Evolutionary conservation across 345 rosid genomes (phyloP).

Genomic region (Boechera stricta): DNA sequence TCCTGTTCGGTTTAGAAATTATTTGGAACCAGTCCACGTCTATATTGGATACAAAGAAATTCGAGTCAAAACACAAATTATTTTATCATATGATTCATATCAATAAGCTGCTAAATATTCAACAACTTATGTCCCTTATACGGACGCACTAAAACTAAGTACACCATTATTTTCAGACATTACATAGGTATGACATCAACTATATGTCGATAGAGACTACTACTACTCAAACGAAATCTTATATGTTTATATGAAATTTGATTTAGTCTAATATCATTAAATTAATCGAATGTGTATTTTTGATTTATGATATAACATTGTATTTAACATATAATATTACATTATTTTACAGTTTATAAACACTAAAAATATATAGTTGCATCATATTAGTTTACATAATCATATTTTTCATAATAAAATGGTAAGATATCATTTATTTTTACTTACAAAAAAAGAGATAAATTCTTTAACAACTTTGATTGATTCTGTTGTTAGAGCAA

Average conservation of each 20-base stretch:
- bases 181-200: background rate
- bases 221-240: background rate
- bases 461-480: background rate
- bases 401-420: too few relatives aligned
- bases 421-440: too few relatives aligned
- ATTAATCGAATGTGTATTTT: too few relatives aligned
- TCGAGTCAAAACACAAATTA: background rate
- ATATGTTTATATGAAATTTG: background rate
- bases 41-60: background rate
- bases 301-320: background rate
- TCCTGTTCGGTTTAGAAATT: background rate
- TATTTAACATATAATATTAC: too few relatives aligned
- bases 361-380: too few relatives aligned
- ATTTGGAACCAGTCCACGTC: background rate
- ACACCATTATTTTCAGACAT: background rate
- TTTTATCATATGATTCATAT: background rate
- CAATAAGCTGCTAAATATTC: background rate
- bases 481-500: constrained; percentile 32
- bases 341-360: too few relatives aligned
- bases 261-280: too few relatives aligned
- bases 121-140: background rate
- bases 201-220: background rate
- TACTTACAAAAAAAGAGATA: too few relatives aligned
- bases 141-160: background rate
- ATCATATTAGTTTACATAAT: too few relatives aligned